Evolutionary conservation across 192 early-diverging fungal species (phyloP).

Genomic region (Entomortierella parvispora): DNA sequence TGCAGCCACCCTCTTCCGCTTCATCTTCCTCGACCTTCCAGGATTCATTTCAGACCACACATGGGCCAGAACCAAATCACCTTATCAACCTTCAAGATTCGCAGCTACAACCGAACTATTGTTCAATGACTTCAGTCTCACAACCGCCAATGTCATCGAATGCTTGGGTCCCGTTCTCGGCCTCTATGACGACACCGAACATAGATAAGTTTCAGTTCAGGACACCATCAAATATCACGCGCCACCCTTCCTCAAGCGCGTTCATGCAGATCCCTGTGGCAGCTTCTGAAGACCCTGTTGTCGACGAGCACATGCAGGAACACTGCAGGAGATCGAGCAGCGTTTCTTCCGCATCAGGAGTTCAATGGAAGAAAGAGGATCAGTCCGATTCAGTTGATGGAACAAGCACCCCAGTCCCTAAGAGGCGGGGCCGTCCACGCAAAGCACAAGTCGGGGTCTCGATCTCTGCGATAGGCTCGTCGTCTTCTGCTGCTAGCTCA

Average conservation of each 20-base stretch:
- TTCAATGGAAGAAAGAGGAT: background rate
- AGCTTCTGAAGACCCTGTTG: constrained; percentile 12
- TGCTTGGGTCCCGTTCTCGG: too few relatives aligned
- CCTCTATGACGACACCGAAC: constrained; percentile 4
- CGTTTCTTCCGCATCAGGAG: background rate
- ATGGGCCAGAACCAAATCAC: too few relatives aligned
- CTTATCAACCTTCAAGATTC: too few relatives aligned
- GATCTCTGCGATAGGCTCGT: background rate
- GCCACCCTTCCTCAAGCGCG: constrained; percentile 11
- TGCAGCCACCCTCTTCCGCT: too few relatives aligned
- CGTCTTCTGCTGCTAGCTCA: constrained; percentile 23
- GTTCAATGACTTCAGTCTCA: too few relatives aligned
- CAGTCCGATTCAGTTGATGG: background rate
- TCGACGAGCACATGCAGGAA: background rate
- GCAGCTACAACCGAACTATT: background rate
- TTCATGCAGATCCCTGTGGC: constrained; percentile 36
- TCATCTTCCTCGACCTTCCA: too few relatives aligned
- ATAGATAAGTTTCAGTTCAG: background rate
- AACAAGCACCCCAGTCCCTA: background rate
- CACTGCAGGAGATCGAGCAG: background rate
- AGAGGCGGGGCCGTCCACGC: constrained; percentile 32
- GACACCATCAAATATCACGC: background rate
- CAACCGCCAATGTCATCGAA: background rate
- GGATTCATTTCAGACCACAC: too few relatives aligned
- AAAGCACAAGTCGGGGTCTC: constrained; percentile 6